Evolutionary conservation across 495 filamentous ascomycete species (phyloP).

Genomic region (Aspergillus taichungensis): DNA sequence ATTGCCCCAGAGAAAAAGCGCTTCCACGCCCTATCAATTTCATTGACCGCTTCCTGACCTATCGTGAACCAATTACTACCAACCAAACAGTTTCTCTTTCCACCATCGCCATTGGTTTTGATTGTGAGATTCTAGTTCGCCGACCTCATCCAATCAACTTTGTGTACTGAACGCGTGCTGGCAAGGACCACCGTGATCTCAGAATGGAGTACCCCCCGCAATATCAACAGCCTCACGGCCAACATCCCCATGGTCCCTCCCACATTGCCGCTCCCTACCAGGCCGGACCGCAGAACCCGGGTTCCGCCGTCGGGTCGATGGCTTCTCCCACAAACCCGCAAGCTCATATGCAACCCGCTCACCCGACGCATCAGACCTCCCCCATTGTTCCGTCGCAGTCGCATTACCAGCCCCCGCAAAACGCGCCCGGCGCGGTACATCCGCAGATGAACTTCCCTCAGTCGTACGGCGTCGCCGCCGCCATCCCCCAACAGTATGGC

Average conservation of each 20-base stretch:
- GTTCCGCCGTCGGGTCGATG: conserved; percentile 39
- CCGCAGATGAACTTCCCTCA: conserved; percentile 47
- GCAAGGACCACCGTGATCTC: conserved; percentile 15
- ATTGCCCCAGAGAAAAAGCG: conserved; percentile 19
- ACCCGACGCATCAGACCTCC: conserved; percentile 42
- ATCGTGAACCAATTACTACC: conserved; percentile 4
- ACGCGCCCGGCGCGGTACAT: conserved; percentile 37
- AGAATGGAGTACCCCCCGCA: conserved; percentile 49
- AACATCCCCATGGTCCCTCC: conserved; percentile 43
- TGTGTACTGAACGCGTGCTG: conserved; percentile 23
- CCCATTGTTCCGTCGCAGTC: conserved; percentile 47
- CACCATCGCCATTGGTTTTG: conserved; percentile 8
- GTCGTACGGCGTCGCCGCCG: conserved; percentile 37
- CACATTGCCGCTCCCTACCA: conserved; percentile 44
- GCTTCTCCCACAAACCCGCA: conserved; percentile 45
- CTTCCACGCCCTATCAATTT: conserved; percentile 17
- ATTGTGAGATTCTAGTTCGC: conserved; percentile 16
- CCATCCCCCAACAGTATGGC: conserved; percentile 42
- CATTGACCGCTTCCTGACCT: conserved; percentile 2
- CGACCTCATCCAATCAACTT: conserved; percentile 13
- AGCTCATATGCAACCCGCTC: conserved; percentile 42
- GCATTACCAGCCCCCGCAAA: conserved; percentile 41
- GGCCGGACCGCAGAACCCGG: conserved; percentile 36
- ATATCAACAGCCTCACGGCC: conserved; percentile 48
- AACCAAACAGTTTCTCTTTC: conserved; percentile 9